These are phyloP conservation scores for Euphorbia lathyris DNA, from an alignment of 345 rosid species.

Conservation along the genomic window DNA sequence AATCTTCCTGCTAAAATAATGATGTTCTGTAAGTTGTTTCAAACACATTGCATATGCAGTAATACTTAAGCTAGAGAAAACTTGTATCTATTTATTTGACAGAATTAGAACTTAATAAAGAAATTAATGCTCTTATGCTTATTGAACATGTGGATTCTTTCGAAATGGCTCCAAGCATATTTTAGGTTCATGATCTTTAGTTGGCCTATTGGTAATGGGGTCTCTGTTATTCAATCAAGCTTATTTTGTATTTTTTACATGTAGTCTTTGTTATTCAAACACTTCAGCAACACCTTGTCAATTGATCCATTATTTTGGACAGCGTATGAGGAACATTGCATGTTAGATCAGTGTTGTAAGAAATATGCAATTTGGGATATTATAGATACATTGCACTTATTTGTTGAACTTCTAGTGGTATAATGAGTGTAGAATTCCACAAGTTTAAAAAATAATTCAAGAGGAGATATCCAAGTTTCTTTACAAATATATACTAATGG, in stretches of 20 bases:
- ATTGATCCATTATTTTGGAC: constrained; percentile 89
- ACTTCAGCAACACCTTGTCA: constrained; percentile 75
- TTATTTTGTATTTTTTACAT: constrained; percentile 15
- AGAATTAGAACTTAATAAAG: no score
- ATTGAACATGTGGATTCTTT: neutral
- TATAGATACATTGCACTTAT: neutral
- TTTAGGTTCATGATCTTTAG: neutral
- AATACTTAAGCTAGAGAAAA: no score
- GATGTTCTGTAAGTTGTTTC: no score
- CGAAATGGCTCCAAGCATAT: neutral
- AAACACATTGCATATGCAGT: neutral
- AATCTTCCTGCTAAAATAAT: neutral
- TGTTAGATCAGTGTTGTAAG: constrained; percentile 51
- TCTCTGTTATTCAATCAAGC: neutral
- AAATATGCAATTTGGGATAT: neutral
- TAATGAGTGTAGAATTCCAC: neutral
- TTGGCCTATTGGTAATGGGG: neutral
- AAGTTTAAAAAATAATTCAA: neutral
- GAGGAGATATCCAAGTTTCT: neutral
- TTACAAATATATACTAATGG: neutral
- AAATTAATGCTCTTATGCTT: neutral
- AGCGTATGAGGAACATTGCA: constrained; percentile 87
- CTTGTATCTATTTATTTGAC: no score
- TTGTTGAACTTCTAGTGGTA: neutral
- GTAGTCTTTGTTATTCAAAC: constrained; percentile 45